phyloP scores from a whole-genome alignment of 768 basidiomycete species.

The Lanmaoa pseudosensibilis region DNA sequence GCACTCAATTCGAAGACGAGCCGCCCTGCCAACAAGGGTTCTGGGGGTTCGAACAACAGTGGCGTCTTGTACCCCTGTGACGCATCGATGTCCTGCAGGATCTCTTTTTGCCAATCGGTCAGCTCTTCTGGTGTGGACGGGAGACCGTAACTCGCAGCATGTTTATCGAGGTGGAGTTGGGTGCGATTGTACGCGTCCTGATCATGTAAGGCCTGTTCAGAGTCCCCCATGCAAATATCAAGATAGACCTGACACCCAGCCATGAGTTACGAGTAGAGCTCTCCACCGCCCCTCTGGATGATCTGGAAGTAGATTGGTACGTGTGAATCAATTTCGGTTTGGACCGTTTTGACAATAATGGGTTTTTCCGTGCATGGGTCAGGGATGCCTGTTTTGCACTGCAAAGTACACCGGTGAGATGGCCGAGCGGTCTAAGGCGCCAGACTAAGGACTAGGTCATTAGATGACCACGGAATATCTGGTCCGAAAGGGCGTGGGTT shows the following conservation, averaged over 20 bases:
- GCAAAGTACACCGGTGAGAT: slow-evolving; percentile 32
- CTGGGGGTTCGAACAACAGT: slow-evolving; percentile 37
- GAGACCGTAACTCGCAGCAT: slow-evolving; percentile 44
- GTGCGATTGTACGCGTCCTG: slow-evolving; percentile 35
- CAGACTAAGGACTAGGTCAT: slow-evolving; percentile 50
- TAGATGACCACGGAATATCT: slow-evolving; percentile 30
- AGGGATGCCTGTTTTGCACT: not conserved
- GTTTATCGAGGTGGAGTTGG: slow-evolving; percentile 35
- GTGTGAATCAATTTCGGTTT: not conserved
- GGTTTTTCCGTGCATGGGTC: not conserved
- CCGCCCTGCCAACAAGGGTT: slow-evolving; percentile 41
- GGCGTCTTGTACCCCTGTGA: slow-evolving; percentile 28
- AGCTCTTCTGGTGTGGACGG: slow-evolving; percentile 40
- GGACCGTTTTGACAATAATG: too few species aligned
- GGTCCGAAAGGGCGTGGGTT: slow-evolving; percentile 44
- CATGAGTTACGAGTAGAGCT: slow-evolving; percentile 1
- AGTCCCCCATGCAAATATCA: slow-evolving; percentile 45
- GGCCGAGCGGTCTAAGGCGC: slow-evolving; percentile 65
- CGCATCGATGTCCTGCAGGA: slow-evolving; percentile 45
- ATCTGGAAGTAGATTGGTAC: not conserved
- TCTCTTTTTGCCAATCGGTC: slow-evolving; percentile 43
- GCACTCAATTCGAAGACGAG: slow-evolving; percentile 43
- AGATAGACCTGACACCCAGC: slow-evolving; percentile 31
- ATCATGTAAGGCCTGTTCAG: slow-evolving; percentile 24
- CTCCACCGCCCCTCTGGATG: not conserved